phyloP scores from a whole-genome alignment of 2,329 filamentous ascomycete species.

The Pseudogymnoascus sp. region DNA sequence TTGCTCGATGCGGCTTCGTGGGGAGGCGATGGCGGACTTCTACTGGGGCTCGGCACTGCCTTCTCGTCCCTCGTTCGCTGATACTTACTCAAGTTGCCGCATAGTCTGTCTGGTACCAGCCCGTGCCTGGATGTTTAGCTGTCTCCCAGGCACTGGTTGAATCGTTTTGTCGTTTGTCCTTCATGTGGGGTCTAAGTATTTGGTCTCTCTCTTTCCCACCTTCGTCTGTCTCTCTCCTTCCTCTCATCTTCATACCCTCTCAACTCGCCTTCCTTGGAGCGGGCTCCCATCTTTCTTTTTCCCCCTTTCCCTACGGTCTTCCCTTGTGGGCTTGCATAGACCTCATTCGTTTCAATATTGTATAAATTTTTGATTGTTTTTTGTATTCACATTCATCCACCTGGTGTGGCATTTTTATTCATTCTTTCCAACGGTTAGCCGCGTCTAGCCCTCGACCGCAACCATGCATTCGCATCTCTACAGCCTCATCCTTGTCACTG shows the following conservation, averaged over 20 bases:
- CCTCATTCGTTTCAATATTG: slow-evolving; percentile 2
- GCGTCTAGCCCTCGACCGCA: not conserved
- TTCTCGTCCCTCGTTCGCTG: not conserved
- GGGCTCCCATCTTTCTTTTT: not conserved
- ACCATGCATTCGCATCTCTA: slow-evolving; percentile 1
- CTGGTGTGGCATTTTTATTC: not conserved
- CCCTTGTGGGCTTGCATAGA: not conserved
- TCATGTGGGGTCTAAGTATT: slow-evolving; percentile 5
- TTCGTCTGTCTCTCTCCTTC: not conserved
- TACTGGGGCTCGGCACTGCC: not conserved
- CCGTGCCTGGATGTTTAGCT: not conserved
- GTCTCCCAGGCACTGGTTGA: not conserved
- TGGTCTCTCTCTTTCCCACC: slow-evolving; percentile 1
- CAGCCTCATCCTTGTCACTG: not conserved
- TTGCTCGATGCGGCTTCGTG: not conserved
- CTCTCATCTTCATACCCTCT: not conserved
- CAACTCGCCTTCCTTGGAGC: slow-evolving; percentile 3
- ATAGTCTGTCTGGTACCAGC: not conserved
- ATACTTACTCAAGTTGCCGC: slow-evolving; percentile 1
- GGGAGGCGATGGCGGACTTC: not conserved
- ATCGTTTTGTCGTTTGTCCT: not conserved
- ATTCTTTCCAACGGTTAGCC: slow-evolving; percentile 1
- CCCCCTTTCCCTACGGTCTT: not conserved
- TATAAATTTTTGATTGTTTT: slow-evolving; percentile 7
- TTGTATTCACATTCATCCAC: not conserved